phyloP scores from a whole-genome alignment of 768 basidiomycete genomes.

The Pulveroboletus sp. region DNA sequence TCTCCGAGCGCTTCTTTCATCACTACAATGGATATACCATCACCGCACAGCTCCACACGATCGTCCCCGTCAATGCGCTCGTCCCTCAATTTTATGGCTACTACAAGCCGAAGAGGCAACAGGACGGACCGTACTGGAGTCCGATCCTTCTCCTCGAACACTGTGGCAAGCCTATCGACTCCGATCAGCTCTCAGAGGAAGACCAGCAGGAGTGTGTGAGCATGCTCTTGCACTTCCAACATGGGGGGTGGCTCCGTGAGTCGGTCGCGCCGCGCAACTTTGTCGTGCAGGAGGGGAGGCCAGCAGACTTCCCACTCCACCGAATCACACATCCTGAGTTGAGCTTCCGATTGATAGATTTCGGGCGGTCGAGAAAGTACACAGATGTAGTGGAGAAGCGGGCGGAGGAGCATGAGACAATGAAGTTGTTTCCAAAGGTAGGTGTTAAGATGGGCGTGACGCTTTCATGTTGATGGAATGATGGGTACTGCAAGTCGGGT shows the following conservation, averaged over 20 bases:
- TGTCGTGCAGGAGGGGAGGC: slow-evolving; percentile 40
- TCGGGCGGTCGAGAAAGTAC: too few species aligned
- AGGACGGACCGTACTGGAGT: slow-evolving; percentile 23
- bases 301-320: slow-evolving; percentile 26
- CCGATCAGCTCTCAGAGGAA: slow-evolving; percentile 31
- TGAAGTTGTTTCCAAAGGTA: too few species aligned
- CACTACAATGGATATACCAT: slow-evolving; percentile 26
- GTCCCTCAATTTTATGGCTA: slow-evolving; percentile 66
- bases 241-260: slow-evolving; percentile 36
- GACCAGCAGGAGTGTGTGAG: slow-evolving; percentile 39
- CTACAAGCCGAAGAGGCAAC: slow-evolving; percentile 33
- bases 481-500: too few species aligned
- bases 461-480: too few species aligned
- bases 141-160: slow-evolving; percentile 47
- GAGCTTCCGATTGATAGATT: too few species aligned
- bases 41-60: slow-evolving; percentile 31
- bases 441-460: too few species aligned
- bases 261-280: slow-evolving; percentile 44
- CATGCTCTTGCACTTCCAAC: slow-evolving; percentile 40
- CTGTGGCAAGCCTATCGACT: slow-evolving; percentile 38
- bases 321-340: not conserved
- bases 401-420: too few species aligned
- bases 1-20: slow-evolving; percentile 28
- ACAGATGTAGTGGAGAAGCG: too few species aligned
- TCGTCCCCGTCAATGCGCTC: slow-evolving; percentile 46